Evolutionary conservation across 2,329 filamentous ascomycete species (phyloP), one percentile per base, ranked within the genome.

Genomic region (Elsinoe arachidis): DNA sequence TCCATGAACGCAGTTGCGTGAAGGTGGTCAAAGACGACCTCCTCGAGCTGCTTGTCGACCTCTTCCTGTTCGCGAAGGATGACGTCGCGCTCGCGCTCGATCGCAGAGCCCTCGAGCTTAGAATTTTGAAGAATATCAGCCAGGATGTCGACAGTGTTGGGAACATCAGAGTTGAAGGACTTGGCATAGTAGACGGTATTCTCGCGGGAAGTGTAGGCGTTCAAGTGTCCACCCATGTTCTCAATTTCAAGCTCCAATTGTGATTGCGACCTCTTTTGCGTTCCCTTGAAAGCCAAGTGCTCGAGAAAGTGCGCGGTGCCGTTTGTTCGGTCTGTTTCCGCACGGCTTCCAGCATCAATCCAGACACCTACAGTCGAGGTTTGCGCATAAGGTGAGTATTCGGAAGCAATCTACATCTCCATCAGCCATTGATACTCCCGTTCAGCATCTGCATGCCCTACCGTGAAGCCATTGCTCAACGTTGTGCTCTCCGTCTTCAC

Each of bases 111-210:
- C 78, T 99, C 93, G 72, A 99, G 90, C 81, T 95, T 96, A 66
- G 93, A 97, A 85, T 99, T 95, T 76, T 97, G 93, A 62, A 99
- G 88, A 73, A 99, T 99, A 74, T 99, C 93, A 80, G 93, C 88
- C 61, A 99, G 89, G 70, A 99, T 97, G 76, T 99, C 90, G 75
- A 99, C 93, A 72, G 89, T 89, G 74, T 91, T 88, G 69, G 91
- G 91, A 61, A 97, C 90, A 73, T 99, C 92, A 76, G 87, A 85
- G 81, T 99, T 99, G 82, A 99, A 96, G 64, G 92, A 87, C 80
- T 97, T 96, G 77, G 93, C 93, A 76, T 97, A 99, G 84, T 99
- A 99, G 72, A 99, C 93, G 69, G 93, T 99, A 83, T 96, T 97
- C 78, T 99, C 93, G 75, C 93, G 90, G 91, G 92, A 97, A 69